A percentile compares a stretch with the other conserved stretches of the same genome.
Evolutionary conservation across 2,329 filamentous ascomycete species (phyloP).

Genomic region (Thelonectria discophora): DNA sequence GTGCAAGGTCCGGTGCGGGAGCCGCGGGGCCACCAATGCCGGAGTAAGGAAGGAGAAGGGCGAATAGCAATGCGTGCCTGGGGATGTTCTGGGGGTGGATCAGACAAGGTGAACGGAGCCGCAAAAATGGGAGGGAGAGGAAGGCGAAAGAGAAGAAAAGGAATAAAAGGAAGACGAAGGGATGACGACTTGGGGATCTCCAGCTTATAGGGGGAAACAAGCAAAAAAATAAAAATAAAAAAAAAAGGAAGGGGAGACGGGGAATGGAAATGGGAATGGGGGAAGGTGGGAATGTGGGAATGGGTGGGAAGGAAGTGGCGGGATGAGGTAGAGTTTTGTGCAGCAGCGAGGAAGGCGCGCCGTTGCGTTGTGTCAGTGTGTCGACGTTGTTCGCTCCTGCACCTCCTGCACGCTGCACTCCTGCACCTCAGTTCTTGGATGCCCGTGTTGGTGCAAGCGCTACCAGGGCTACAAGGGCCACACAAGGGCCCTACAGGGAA

Average conservation of each 20-base stretch:
- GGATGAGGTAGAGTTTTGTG: constrained; percentile 13
- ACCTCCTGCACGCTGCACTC: too few species aligned
- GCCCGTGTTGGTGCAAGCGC: constrained; percentile 11
- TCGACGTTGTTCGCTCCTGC: constrained; percentile 16
- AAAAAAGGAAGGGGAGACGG: constrained; percentile 1
- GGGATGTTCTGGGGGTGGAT: constrained; percentile 25
- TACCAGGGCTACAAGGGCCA: too few species aligned
- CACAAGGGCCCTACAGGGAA: constrained; percentile 5
- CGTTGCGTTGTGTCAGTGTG: neutral
- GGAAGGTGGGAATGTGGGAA: neutral
- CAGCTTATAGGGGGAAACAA: constrained; percentile 3
- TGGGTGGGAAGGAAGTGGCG: constrained; percentile 1
- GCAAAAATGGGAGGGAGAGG: constrained; percentile 3
- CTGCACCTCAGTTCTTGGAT: constrained; percentile 6
- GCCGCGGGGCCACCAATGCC: constrained; percentile 34
- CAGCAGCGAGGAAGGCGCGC: neutral
- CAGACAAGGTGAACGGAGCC: constrained; percentile 17
- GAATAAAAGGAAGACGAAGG: neutral
- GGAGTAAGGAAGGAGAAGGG: constrained; percentile 18
- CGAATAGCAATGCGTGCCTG: constrained; percentile 37
- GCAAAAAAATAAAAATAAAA: too few species aligned
- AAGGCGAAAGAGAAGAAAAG: constrained; percentile 7
- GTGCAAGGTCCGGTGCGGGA: constrained; percentile 38
- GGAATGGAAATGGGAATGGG: constrained; percentile 5
- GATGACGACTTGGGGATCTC: neutral